phyloP scores from a whole-genome alignment of 164 flowering plant species.

The Vitis labrusca region DNA sequence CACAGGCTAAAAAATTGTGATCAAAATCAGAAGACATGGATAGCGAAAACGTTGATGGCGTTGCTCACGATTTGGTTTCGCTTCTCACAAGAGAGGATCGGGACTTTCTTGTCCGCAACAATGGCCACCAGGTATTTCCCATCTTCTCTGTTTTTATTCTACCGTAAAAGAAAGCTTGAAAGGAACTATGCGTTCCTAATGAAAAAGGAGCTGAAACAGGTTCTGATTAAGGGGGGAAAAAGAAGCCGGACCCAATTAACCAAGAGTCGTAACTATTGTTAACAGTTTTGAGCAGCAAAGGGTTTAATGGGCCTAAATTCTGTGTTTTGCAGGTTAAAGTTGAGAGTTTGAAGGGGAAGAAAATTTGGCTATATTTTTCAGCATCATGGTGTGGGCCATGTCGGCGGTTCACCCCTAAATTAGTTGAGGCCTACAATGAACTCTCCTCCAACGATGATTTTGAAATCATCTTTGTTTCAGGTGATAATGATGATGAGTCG shows the following conservation, averaged over 20 bases:
- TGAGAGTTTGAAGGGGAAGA: conserved; percentile 53
- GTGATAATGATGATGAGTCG: conserved; percentile 52
- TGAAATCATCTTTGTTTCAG: conserved; percentile 57
- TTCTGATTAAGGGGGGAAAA: no score
- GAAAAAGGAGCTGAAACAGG: neutral
- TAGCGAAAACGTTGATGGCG: neutral
- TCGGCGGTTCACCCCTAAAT: conserved; percentile 42
- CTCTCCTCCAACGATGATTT: conserved; percentile 41
- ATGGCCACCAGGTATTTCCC: conserved; percentile 14
- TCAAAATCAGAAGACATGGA: neutral
- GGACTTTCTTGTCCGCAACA: conserved; percentile 20
- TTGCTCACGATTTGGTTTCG: conserved; percentile 6
- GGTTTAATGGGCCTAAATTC: neutral
- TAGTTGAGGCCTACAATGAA: conserved; percentile 52
- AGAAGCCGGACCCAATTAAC: no score
- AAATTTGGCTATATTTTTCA: conserved; percentile 48
- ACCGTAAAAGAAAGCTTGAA: neutral
- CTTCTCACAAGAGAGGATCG: conserved; percentile 13
- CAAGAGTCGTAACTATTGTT: no score
- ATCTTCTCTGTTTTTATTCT: neutral
- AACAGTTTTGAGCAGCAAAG: neutral
- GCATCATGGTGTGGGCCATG: conserved; percentile 76
- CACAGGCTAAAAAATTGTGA: no score
- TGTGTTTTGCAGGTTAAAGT: conserved; percentile 41
- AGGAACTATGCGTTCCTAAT: no score